A percentile compares a stretch with the other conserved stretches of the same genome.
These are phyloP conservation scores for Starmerella kuoi DNA, from an alignment of 805 yeast species.

Conservation along the genomic window DNA sequence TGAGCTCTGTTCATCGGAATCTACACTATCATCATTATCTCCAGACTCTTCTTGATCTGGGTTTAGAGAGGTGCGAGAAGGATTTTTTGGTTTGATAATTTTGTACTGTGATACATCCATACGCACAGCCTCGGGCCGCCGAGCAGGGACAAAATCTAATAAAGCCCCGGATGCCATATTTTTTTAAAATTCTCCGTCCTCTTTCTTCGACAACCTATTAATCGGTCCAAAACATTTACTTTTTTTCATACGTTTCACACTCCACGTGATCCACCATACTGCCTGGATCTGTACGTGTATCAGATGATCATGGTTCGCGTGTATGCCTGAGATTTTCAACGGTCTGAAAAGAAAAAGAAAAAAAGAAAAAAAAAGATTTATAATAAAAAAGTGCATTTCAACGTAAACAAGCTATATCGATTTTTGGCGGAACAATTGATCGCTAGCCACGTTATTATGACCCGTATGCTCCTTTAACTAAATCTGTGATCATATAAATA, in stretches of 20 bases:
- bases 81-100: conserved; percentile 8
- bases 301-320: background rate
- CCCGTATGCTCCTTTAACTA: too few species aligned
- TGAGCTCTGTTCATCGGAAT: background rate
- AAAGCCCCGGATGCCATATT: conserved; percentile 11
- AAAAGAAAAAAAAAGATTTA: too few species aligned
- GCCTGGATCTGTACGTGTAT: background rate
- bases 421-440: too few species aligned
- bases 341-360: background rate
- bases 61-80: background rate
- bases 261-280: conserved; percentile 3
- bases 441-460: too few species aligned
- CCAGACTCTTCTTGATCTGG: background rate
- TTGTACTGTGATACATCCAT: conserved; percentile 12
- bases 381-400: too few species aligned
- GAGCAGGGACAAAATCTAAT: conserved; percentile 45
- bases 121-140: conserved; percentile 37
- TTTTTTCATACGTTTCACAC: background rate
- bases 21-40: background rate
- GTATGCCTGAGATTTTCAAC: background rate
- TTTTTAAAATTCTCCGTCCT: background rate
- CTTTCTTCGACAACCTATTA: background rate
- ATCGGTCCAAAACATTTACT: conserved; percentile 1
- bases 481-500: too few species aligned
- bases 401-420: too few species aligned